Percentiles rank a stretch among this genome's conserved stretches.
Evolutionary conservation across 345 rosid genomes (phyloP).

Genomic region (Hibiscus trionum): DNA sequence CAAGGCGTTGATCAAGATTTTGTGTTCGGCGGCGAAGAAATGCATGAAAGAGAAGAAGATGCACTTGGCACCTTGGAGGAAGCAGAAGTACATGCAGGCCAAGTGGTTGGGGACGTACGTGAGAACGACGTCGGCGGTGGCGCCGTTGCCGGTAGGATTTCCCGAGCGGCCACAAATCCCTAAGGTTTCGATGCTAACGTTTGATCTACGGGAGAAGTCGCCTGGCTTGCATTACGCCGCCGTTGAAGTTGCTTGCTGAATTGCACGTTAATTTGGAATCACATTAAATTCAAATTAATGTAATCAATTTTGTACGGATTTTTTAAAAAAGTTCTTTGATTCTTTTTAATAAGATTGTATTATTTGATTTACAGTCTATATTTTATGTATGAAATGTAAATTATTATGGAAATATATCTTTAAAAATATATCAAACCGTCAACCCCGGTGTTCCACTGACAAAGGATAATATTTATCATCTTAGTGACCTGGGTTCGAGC

Average conservation of each 20-base stretch:
- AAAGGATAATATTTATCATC: too few species aligned
- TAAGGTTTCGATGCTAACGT: conserved; percentile 66
- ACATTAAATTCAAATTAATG: too few species aligned
- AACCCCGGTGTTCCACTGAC: too few species aligned
- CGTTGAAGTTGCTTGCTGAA: conserved; percentile 44
- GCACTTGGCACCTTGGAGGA: conserved; percentile 92
- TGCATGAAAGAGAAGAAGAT: conserved; percentile 79
- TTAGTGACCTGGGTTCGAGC: too few species aligned
- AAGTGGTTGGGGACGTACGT: conserved; percentile 70
- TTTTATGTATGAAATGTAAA: too few species aligned
- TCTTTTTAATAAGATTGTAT: too few species aligned
- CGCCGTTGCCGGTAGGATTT: conserved; percentile 14
- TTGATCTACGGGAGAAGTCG: conserved; percentile 34
- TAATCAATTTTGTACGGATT: too few species aligned
- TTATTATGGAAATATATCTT: too few species aligned
- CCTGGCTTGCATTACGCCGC: conserved; percentile 34
- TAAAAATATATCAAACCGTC: too few species aligned
- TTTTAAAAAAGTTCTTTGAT: too few species aligned
- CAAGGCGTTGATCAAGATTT: conserved; percentile 48
- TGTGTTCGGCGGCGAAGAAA: conserved; percentile 59
- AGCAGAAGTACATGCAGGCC: conserved; percentile 78
- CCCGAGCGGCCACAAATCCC: conserved; percentile 35
- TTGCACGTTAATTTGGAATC: too few species aligned
- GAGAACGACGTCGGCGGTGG: conserved; percentile 11
- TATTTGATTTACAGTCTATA: too few species aligned